These are phyloP conservation scores for Gastrodia elata DNA, from an alignment of 106 monocot genomes.

Conservation along the genomic window DNA sequence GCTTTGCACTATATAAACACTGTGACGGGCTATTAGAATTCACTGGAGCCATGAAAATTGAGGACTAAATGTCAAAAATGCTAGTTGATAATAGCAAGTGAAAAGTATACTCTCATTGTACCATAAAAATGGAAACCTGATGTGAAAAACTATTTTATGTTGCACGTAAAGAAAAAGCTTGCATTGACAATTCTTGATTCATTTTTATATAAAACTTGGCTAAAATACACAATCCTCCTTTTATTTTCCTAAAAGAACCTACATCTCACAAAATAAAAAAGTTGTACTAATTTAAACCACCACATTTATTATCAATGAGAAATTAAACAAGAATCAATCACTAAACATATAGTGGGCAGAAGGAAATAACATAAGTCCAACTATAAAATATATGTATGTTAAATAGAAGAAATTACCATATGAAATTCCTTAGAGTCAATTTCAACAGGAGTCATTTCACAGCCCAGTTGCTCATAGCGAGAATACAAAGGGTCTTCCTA, in stretches of 20 bases:
- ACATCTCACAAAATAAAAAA: not conserved
- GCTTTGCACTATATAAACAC: not conserved
- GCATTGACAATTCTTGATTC: not conserved
- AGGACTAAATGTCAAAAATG: not conserved
- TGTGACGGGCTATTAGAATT: not conserved
- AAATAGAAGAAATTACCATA: slow-evolving; percentile 44
- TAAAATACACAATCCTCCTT: not conserved
- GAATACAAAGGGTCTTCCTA: slow-evolving; percentile 74
- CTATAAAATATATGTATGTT: not conserved
- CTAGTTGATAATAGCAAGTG: not conserved
- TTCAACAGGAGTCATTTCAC: slow-evolving; percentile 60
- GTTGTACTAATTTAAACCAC: not conserved
- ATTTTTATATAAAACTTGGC: not conserved
- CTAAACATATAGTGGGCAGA: not conserved
- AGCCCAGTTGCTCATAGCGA: slow-evolving; percentile 57
- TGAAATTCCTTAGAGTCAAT: slow-evolving; percentile 54
- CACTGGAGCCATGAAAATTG: not conserved
- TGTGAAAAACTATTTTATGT: too few relatives aligned
- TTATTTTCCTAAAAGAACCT: slow-evolving; percentile 1
- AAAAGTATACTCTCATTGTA: not conserved
- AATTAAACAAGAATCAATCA: not conserved
- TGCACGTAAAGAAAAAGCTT: too few relatives aligned
- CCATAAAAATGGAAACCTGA: not conserved
- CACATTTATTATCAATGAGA: not conserved
- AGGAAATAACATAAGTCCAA: not conserved